Percentiles rank a stretch among this genome's conserved stretches.
Conservation (phyloP, 495 filamentous ascomycete genomes). For the Podospora appendiculata region DNA sequence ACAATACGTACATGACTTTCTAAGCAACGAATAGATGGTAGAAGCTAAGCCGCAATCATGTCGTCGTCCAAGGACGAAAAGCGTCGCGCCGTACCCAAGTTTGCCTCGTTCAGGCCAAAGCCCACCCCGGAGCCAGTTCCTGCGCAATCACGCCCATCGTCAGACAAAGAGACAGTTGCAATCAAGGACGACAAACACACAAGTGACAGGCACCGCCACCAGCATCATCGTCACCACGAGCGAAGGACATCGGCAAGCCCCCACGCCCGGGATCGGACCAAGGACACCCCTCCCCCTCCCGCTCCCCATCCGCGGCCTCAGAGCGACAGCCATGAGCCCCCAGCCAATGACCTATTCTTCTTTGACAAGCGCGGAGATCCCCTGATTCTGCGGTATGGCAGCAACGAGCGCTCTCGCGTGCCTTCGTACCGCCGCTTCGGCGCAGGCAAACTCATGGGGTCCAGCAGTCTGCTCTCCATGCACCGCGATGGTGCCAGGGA, state of each 20-base stretch:
- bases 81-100: slow-evolving; percentile 48
- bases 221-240: no score
- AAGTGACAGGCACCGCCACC: not conserved
- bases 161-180: not conserved
- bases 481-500: slow-evolving; percentile 26
- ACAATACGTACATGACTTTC: no score
- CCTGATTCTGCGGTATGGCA: slow-evolving; percentile 35
- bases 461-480: slow-evolving; percentile 26
- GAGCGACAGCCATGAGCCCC: not conserved
- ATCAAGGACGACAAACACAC: not conserved
- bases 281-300: no score
- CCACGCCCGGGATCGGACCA: no score
- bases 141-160: not conserved
- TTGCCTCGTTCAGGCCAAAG: slow-evolving; percentile 59
- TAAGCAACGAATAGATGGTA: no score
- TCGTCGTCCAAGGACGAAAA: slow-evolving; percentile 19
- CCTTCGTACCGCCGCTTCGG: slow-evolving; percentile 36
- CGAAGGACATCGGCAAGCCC: not conserved
- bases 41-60: slow-evolving; percentile 7
- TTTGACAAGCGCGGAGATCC: slow-evolving; percentile 37
- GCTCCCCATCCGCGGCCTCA: not conserved
- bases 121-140: slow-evolving; percentile 9
- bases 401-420: slow-evolving; percentile 29
- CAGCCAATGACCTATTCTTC: slow-evolving; percentile 14
- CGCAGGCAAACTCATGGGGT: slow-evolving; percentile 30